Conservation (phyloP, 306 rosid genomes). For the Ziziphus jujuba region DNA sequence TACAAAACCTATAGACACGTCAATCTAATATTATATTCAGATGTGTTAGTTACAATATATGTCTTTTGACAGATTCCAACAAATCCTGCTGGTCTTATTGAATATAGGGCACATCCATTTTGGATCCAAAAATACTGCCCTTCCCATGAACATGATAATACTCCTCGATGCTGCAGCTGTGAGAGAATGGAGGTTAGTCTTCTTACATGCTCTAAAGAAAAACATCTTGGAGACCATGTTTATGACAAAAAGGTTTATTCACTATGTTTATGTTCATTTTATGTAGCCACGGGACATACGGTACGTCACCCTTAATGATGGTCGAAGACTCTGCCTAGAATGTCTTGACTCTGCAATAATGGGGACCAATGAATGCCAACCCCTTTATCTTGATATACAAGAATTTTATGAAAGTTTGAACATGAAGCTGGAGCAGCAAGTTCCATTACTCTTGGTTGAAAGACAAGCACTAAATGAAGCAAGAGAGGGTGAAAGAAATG, state of each 20-base stretch:
- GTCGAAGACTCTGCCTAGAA: constrained; percentile 93
- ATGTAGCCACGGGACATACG: constrained; percentile 71
- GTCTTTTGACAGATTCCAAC: constrained; percentile 97
- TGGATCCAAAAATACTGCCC: constrained; percentile 99
- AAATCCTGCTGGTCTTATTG: constrained; percentile 99
- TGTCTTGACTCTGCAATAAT: constrained; percentile 92
- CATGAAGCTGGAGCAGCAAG: constrained; percentile 88
- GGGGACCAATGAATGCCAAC: constrained; percentile 86
- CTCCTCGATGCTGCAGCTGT: constrained; percentile 97
- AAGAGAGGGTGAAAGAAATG: constrained; percentile 94
- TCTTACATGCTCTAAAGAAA: constrained; percentile 1
- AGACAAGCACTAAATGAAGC: constrained; percentile 98
- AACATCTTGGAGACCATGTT: not conserved
- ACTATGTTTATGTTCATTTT: constrained; percentile 19
- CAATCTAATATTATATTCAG: not conserved
- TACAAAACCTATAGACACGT: not conserved
- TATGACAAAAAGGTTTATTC: constrained; percentile 15
- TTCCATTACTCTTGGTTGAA: constrained; percentile 95
- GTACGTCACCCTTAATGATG: constrained; percentile 73
- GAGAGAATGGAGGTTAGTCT: constrained; percentile 97
- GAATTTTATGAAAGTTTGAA: constrained; percentile 77
- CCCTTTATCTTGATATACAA: constrained; percentile 77
- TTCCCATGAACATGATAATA: constrained; percentile 82
- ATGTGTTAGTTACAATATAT: constrained; percentile 47
- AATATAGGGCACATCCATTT: constrained; percentile 99